These are phyloP conservation scores for Yamadazyma sp. DNA, from an alignment of 805 yeast species.

Conservation along the genomic window DNA sequence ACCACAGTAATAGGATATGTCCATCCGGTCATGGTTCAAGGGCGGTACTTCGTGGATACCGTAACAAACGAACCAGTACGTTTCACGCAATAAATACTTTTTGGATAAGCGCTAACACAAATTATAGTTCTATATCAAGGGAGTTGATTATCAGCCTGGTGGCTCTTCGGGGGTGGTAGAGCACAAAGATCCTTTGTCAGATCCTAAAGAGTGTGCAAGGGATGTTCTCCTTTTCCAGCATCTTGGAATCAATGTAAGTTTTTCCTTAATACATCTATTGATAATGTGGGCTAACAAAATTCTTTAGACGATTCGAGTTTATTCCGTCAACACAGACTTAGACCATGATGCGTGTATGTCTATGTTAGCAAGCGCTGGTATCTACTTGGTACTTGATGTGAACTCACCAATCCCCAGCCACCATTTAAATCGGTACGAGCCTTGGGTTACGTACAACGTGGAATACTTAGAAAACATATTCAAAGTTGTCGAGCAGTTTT, in stretches of 20 bases:
- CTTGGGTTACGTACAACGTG: conserved; percentile 82
- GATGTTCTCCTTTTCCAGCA: conserved; percentile 80
- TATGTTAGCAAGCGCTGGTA: conserved; percentile 85
- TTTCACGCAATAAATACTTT: conserved; percentile 1
- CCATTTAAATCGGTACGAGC: conserved; percentile 86
- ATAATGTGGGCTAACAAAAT: conserved; percentile 28
- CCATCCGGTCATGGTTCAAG: conserved; percentile 68
- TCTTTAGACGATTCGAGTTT: conserved; percentile 72
- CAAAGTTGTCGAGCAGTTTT: conserved; percentile 75
- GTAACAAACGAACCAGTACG: conserved; percentile 70
- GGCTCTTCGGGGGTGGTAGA: conserved; percentile 76
- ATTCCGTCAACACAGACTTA: conserved; percentile 78
- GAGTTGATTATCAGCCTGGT: conserved; percentile 96
- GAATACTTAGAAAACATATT: conserved; percentile 74
- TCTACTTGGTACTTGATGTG: conserved; percentile 87
- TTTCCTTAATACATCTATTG: no score
- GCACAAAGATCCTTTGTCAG: conserved; percentile 71
- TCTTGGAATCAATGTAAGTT: conserved; percentile 65
- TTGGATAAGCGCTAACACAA: conserved; percentile 16
- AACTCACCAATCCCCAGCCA: conserved; percentile 81
- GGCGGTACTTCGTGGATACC: conserved; percentile 73
- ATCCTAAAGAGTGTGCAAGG: conserved; percentile 69
- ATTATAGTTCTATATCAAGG: conserved; percentile 69
- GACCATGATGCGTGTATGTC: conserved; percentile 92
- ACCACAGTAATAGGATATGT: conserved; percentile 22